Base-by-base conservation (phyloP, 73 alveolate genomes). In the Paramecium biaurelia region DNA sequence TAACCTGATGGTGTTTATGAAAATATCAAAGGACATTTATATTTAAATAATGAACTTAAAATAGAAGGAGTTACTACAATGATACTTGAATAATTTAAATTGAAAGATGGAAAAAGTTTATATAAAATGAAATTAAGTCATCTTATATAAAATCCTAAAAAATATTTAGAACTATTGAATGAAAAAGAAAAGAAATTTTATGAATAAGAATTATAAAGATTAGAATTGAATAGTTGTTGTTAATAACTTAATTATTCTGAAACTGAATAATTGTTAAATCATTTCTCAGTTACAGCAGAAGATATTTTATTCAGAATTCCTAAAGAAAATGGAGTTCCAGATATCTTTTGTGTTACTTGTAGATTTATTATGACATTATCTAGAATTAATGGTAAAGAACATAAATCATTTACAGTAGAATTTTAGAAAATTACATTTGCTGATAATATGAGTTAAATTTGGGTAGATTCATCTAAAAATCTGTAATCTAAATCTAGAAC, bases 221-320 rank as follows among this genome's bases (percentile, higher is more conserved):
- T 30, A 47, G 56, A 45, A 34, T 8, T 8, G 12, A 24, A 24
- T 24, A 30, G 63, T 38, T 41, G 70, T 43, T 79, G 76, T 4
- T 37, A 41, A 38, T 23, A 43, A 79, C 14, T 79, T 5, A 45
- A 79, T 43, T 79, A 9, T 41, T 37, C n/a, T 43, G 70, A 41
- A 23, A 24, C 45, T 7, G 70, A 79, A 43, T 20, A 42, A 79
- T 42, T 79, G 18, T 26, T 79, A 9, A 20, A 41, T 26, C 70
- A 47, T 43, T 79, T 79, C 43, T 21, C 90, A 0, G 42, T 79
- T 18, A 38, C 72, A 42, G 90, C 90, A 7, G 90, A 79, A 42
- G 72, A 47, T 41, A 24, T 79, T 23, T 38, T 79, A 24, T 79
- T 79, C 21, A 79, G 74, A 79, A 79, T 79, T 15, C 86, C 86